A percentile compares a stretch with the other conserved stretches of the same genome.
Conservation (phyloP, 768 basidiomycete species). For the Gloeophyllum trabeum region DNA sequence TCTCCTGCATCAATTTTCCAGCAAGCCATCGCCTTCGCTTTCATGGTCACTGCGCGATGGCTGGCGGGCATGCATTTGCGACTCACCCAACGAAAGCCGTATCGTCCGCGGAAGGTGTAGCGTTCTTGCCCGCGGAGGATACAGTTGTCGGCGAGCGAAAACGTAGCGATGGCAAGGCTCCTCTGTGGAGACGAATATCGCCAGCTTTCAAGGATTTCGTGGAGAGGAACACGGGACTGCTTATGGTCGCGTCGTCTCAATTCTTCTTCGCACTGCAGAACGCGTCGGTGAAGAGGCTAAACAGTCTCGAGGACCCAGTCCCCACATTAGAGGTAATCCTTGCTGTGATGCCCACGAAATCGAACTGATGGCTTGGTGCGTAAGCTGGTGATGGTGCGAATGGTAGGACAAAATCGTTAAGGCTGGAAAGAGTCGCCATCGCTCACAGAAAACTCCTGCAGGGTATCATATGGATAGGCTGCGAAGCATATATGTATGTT, state of each 20-base stretch:
- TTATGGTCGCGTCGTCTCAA: constrained; percentile 46
- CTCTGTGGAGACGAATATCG: too few relatives aligned
- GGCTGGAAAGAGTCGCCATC: neutral
- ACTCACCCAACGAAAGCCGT: too few relatives aligned
- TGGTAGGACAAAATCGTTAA: constrained; percentile 26
- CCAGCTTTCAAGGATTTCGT: too few relatives aligned
- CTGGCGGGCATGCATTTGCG: too few relatives aligned
- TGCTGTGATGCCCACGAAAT: neutral
- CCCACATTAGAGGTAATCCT: constrained; percentile 40
- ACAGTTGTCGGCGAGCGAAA: too few relatives aligned
- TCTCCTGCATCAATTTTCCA: too few relatives aligned
- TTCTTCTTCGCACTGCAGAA: constrained; percentile 53
- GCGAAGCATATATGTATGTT: constrained; percentile 36
- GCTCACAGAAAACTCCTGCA: constrained; percentile 12
- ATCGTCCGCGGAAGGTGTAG: too few relatives aligned
- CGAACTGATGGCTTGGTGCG: neutral
- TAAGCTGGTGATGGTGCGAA: constrained; percentile 46
- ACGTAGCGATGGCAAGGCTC: too few relatives aligned
- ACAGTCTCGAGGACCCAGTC: constrained; percentile 45
- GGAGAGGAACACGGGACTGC: constrained; percentile 40
- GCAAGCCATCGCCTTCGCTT: too few relatives aligned
- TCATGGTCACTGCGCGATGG: too few relatives aligned
- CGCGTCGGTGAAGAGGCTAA: constrained; percentile 50
- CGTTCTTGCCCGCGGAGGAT: too few relatives aligned
- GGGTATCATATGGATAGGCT: constrained; percentile 41